These are phyloP conservation scores for Apiotrichum montevideense DNA, from an alignment of 1,284 basidiomycete genomes.

Conservation along the genomic window DNA sequence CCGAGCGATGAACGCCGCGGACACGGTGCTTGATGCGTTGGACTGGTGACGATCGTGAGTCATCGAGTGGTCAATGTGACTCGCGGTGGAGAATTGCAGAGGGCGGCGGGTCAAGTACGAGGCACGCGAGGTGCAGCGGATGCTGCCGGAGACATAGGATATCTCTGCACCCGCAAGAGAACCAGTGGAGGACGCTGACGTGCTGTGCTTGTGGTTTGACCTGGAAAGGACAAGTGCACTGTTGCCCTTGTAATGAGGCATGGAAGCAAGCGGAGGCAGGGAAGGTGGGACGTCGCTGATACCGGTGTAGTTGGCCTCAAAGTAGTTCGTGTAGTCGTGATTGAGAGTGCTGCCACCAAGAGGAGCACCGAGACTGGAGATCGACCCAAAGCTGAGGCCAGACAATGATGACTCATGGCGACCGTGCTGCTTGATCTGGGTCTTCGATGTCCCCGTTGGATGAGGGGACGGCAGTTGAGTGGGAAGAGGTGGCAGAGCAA, in stretches of 20 bases:
- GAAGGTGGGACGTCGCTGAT: conserved; percentile 2
- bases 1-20: conserved; percentile 56
- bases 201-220: conserved; percentile 36
- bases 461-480: too few relatives aligned
- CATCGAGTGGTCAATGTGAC: conserved; percentile 55
- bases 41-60: conserved; percentile 61
- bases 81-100: conserved; percentile 51
- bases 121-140: not conserved
- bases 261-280: conserved; percentile 31
- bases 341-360: conserved; percentile 54
- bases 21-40: conserved; percentile 57
- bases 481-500: conserved; percentile 4
- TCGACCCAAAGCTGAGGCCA: conserved; percentile 66
- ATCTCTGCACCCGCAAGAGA: conserved; percentile 43
- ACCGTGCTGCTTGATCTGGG: conserved; percentile 13
- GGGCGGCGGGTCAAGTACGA: conserved; percentile 18
- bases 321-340: conserved; percentile 68
- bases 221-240: conserved; percentile 7
- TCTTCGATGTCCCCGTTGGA: not conserved
- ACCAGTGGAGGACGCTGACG: conserved; percentile 51
- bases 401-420: conserved; percentile 52
- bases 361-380: conserved; percentile 70
- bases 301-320: conserved; percentile 48
- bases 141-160: conserved; percentile 19
- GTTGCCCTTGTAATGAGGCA: not conserved